Conservation (phyloP, 208 protist species). For the Leishmania mexicana region DNA sequence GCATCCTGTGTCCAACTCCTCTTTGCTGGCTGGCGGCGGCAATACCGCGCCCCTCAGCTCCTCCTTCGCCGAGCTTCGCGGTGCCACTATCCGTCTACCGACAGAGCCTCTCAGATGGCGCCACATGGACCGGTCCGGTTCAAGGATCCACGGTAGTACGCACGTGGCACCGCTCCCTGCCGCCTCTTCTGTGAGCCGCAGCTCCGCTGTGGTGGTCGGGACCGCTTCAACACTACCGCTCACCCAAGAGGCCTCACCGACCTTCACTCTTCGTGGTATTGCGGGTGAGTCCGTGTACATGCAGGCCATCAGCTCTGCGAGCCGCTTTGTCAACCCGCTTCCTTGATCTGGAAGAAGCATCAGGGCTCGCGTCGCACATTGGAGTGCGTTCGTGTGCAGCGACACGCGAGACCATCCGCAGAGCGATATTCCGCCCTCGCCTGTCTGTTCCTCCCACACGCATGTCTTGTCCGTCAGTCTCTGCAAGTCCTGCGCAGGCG, state of each 20-base stretch:
- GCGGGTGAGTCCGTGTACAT: not conserved
- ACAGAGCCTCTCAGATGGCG: not conserved
- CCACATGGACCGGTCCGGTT: not conserved
- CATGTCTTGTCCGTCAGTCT: not conserved
- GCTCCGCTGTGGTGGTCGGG: not conserved
- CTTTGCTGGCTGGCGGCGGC: not conserved
- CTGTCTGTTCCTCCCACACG: not conserved
- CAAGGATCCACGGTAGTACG: not conserved
- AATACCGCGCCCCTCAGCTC: not conserved
- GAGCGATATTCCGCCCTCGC: not conserved
- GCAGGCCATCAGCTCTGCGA: conserved; percentile 14
- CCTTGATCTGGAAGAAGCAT: not conserved
- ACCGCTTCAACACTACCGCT: not conserved
- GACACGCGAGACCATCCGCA: not conserved
- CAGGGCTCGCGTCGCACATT: not conserved
- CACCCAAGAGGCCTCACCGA: not conserved
- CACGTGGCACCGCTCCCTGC: not conserved
- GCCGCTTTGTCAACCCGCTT: not conserved
- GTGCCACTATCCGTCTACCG: not conserved
- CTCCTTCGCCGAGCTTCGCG: not conserved
- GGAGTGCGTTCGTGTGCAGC: not conserved
- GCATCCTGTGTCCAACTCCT: not conserved
- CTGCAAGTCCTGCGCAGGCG: not conserved
- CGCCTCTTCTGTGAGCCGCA: too few species aligned
- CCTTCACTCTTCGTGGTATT: conserved; percentile 7